phyloP scores from a whole-genome alignment of 2,329 filamentous ascomycete species.

The Trichoderma atrobrunneum region DNA sequence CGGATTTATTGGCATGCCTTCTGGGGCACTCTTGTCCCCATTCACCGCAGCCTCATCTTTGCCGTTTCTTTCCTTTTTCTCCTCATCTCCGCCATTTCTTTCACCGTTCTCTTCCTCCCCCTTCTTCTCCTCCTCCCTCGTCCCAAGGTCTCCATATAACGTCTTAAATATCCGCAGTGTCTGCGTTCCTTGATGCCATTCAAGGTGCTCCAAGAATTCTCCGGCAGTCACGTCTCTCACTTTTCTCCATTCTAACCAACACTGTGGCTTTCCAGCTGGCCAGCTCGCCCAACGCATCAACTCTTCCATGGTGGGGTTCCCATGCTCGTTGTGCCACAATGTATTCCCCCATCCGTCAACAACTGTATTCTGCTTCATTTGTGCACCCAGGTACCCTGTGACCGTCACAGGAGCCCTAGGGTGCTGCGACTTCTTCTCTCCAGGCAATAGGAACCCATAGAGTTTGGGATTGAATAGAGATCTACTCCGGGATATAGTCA shows the following conservation, averaged over 20 bases:
- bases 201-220: neutral
- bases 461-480: neutral
- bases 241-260: slow-evolving; percentile 31
- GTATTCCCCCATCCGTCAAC: slow-evolving; percentile 26
- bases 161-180: neutral
- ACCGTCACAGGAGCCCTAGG: slow-evolving; percentile 12
- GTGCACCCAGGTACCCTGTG: slow-evolving; percentile 24
- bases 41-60: neutral
- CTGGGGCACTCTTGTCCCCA: neutral
- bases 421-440: neutral
- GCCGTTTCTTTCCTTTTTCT: neutral
- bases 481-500: neutral
- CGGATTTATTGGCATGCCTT: neutral
- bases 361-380: slow-evolving; percentile 24
- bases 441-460: neutral
- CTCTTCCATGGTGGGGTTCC: slow-evolving; percentile 19
- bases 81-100: neutral
- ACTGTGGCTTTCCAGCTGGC: slow-evolving; percentile 22
- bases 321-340: slow-evolving; percentile 20
- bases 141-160: neutral
- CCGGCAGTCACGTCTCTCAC: slow-evolving; percentile 11
- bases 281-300: slow-evolving; percentile 28
- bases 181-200: neutral
- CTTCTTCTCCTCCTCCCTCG: neutral
- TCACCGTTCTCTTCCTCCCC: neutral